Percentiles rank a stretch among this genome's conserved stretches.
phyloP scores from a whole-genome alignment of 2,329 filamentous ascomycete genomes.

The Colletotrichum liaoningense region DNA sequence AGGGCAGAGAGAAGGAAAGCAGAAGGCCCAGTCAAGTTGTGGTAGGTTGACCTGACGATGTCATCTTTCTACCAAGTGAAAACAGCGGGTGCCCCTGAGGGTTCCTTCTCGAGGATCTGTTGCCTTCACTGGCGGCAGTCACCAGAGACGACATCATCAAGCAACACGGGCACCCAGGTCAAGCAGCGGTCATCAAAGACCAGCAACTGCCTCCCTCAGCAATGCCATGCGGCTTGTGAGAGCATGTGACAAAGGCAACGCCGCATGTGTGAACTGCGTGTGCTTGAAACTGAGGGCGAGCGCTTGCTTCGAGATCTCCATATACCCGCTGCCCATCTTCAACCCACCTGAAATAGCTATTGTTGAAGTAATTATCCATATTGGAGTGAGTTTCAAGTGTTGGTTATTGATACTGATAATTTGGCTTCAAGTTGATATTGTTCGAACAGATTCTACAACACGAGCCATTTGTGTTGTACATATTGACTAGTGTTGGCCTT shows the following conservation, averaged over 20 bases:
- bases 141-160: conserved; percentile 4
- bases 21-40: not conserved
- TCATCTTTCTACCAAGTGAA: not conserved
- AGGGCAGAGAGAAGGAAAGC: conserved; percentile 12
- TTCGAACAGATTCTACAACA: not conserved
- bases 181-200: conserved; percentile 1
- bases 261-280: not conserved
- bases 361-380: not conserved
- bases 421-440: not conserved
- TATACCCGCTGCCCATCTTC: not conserved
- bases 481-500: not conserved
- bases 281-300: not conserved
- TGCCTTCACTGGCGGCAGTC: conserved; percentile 7
- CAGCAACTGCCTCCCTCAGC: conserved; percentile 1
- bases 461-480: not conserved
- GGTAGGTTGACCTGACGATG: conserved; percentile 6
- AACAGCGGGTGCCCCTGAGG: conserved; percentile 9
- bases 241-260: conserved; percentile 7
- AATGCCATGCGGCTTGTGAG: conserved; percentile 13
- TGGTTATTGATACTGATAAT: not conserved
- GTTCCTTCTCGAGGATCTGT: conserved; percentile 22
- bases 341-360: not conserved
- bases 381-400: no score
- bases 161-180: not conserved
- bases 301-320: not conserved